Evolutionary conservation across 2,329 filamentous ascomycete species (phyloP).

Genomic region (Colletotrichum tropicale): DNA sequence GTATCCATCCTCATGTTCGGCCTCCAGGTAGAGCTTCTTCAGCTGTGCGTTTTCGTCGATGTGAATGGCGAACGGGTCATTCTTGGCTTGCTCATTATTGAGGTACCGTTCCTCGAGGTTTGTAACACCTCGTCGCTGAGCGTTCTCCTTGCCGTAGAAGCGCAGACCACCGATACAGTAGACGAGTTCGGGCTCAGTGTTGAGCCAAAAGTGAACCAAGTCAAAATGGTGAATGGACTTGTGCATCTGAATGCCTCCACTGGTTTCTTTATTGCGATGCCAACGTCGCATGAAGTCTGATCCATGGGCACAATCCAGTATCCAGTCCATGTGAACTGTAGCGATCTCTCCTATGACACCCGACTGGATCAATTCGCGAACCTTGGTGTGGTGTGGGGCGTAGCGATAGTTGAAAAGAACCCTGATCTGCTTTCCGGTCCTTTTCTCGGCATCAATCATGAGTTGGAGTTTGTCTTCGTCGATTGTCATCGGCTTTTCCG

Average conservation of each 20-base stretch:
- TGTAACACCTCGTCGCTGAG: constrained; percentile 52
- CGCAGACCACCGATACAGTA: constrained; percentile 62
- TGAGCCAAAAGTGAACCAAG: constrained; percentile 67
- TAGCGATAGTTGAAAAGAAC: constrained; percentile 71
- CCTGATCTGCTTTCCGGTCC: constrained; percentile 52
- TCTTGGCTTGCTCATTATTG: constrained; percentile 42
- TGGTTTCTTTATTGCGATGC: constrained; percentile 66
- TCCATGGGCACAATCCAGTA: constrained; percentile 65
- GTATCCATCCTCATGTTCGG: constrained; percentile 54
- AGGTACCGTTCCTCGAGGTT: constrained; percentile 43
- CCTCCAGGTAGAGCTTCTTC: constrained; percentile 49
- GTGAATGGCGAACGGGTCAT: constrained; percentile 51
- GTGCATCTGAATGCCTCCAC: constrained; percentile 63
- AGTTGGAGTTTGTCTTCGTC: constrained; percentile 50
- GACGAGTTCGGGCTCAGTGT: constrained; percentile 57
- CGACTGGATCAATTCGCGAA: constrained; percentile 56
- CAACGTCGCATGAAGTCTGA: constrained; percentile 69
- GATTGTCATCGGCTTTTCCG: constrained; percentile 70
- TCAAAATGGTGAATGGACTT: constrained; percentile 70
- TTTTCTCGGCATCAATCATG: constrained; percentile 49
- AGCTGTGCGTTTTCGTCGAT: constrained; percentile 44
- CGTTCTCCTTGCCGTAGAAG: constrained; percentile 68
- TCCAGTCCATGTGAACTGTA: constrained; percentile 67
- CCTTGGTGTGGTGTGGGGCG: constrained; percentile 67
- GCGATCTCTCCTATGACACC: constrained; percentile 62